phyloP scores from a whole-genome alignment of 768 basidiomycete species.

The Infundibulicybe gibba region DNA sequence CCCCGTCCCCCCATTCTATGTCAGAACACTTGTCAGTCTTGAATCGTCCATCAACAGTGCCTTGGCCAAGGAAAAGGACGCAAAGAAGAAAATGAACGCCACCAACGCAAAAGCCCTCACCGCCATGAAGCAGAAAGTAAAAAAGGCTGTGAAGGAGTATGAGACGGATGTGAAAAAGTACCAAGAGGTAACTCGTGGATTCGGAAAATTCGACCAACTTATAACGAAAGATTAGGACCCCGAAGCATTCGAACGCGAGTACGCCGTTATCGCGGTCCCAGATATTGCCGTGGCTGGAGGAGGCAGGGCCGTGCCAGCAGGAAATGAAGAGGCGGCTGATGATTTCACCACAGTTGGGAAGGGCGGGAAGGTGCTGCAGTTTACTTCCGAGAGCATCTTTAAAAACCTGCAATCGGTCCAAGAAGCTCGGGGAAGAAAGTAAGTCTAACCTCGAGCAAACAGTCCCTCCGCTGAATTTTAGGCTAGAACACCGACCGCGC shows the following conservation, averaged over 20 bases:
- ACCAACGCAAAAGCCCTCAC: conserved; percentile 92
- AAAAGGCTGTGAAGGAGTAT: conserved; percentile 86
- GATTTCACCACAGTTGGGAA: conserved; percentile 90
- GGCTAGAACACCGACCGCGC: conserved; percentile 90
- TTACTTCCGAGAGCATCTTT: conserved; percentile 83
- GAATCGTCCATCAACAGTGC: conserved; percentile 74
- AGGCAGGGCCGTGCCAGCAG: conserved; percentile 27
- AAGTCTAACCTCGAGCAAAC: conserved; percentile 9
- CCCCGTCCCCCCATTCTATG: conserved; percentile 82
- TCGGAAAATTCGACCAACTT: background rate
- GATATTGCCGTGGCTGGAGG: conserved; percentile 34
- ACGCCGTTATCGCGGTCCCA: conserved; percentile 47
- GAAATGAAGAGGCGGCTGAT: conserved; percentile 50
- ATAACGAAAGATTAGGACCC: conserved; percentile 59
- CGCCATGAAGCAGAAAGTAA: conserved; percentile 97
- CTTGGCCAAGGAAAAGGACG: conserved; percentile 82
- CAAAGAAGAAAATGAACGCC: conserved; percentile 96
- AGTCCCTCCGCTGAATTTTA: background rate
- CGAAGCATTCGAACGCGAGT: conserved; percentile 81
- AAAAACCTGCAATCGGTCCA: conserved; percentile 89
- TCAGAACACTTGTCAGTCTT: conserved; percentile 69
- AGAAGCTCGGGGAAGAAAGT: conserved; percentile 96
- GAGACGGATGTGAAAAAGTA: conserved; percentile 78
- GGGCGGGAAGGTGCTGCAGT: conserved; percentile 80
- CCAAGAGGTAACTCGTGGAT: conserved; percentile 52